Conservation (phyloP, 2,329 filamentous ascomycete species). For the Cordyceps cicadae region DNA sequence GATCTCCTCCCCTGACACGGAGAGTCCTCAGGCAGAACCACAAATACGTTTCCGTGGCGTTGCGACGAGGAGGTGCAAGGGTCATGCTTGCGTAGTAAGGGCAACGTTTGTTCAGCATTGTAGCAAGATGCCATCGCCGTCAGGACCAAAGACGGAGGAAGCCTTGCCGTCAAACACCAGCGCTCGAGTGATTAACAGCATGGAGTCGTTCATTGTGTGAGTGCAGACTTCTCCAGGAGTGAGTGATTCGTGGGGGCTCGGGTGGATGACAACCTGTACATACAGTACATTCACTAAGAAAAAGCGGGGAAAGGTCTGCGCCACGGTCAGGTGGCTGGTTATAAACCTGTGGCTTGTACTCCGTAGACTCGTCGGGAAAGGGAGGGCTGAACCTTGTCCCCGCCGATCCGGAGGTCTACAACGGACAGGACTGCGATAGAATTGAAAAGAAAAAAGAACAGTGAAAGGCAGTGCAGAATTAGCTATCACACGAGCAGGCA, state of each 20-base stretch:
- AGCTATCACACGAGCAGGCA: too few species aligned
- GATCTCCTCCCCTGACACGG: too few species aligned
- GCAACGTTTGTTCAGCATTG: neutral
- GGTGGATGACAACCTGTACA: neutral
- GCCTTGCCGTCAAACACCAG: neutral
- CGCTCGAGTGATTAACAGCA: neutral
- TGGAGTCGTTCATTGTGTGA: neutral
- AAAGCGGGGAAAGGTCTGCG: neutral
- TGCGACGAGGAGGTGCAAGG: neutral
- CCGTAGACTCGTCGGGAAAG: constrained; percentile 2
- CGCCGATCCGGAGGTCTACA: constrained; percentile 3
- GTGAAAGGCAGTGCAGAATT: neutral
- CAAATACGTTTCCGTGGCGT: neutral
- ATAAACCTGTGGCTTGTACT: neutral
- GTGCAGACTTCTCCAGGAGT: neutral
- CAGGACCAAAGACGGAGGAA: too few species aligned
- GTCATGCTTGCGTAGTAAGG: neutral
- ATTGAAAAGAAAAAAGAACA: neutral
- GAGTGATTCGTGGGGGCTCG: neutral
- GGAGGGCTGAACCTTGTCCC: constrained; percentile 1
- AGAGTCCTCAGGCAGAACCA: too few species aligned
- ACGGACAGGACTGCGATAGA: neutral
- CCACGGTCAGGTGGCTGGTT: neutral
- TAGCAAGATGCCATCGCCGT: too few species aligned
- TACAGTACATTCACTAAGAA: constrained; percentile 9